Evolutionary conservation across 2,329 filamentous ascomycete genomes (phyloP), one percentile per base, ranked within the genome.

Genomic region (Neobulgaria alba): DNA sequence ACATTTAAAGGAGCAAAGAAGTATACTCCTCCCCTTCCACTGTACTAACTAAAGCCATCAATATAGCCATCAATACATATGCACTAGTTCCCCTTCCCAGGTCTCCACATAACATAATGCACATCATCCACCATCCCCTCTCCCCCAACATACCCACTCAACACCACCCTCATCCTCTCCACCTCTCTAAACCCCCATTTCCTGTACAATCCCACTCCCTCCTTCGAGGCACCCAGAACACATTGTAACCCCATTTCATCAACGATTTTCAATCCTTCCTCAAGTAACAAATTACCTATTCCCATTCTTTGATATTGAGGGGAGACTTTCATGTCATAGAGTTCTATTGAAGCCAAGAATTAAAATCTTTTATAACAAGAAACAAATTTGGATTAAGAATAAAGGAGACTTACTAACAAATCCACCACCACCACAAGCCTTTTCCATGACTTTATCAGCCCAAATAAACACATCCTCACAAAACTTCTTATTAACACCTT

Each of bases 81-180:
- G n/a, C n/a, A n/a, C n/a, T n/a, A n/a, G n/a, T 29, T 29, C 8
- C 23, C 32, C 42, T 20, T 20, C 17, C 36, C 47, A 20, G 51
- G 45, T 29, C 51, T 41, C 33, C 48, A 37, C 52, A 54, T 54
- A 37, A 53, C 23, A 33, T 42, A 33, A 42, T 55, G 48, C 29
- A 29, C 42, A 15, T 37, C 42, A 41, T 26, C 5, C 10, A 41
- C 46, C 43, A 48, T 37, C 5, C 48, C 49, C 43, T 52, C 44
- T 3, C 53, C 54, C 7, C 50, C 53, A 21, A 51, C 51, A 53
- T 57, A 58, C 34, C 46, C 45, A 48, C 41, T 48, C 39, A 58
- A 38, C 7, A 42, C 45, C 5, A 57, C 29, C 31, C 47, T 40
- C 43, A 52, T 51, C 3, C 26, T 38, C 14, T 46, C 32, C 36